A percentile compares a stretch with the other conserved stretches of the same genome.
These are phyloP conservation scores for Uronychia binucleata DNA, from an alignment of 73 alveolate species.

Conservation along the genomic window DNA sequence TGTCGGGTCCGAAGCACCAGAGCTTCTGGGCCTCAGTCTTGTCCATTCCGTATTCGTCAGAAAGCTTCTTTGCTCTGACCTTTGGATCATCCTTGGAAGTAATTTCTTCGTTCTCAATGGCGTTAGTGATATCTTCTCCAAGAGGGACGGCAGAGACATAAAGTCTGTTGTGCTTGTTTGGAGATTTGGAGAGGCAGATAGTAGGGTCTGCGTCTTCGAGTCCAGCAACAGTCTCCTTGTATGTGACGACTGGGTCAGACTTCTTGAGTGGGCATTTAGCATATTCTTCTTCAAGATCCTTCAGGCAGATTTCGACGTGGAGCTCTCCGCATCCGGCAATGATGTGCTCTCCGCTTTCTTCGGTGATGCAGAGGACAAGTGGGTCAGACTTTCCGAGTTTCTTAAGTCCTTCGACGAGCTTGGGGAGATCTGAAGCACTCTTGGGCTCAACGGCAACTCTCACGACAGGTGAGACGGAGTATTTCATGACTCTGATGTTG, in stretches of 20 bases:
- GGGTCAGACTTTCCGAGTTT: constrained; percentile 98
- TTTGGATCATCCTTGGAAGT: constrained; percentile 91
- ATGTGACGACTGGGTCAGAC: constrained; percentile 99
- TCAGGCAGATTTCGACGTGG: constrained; percentile 97
- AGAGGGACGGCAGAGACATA: constrained; percentile 91
- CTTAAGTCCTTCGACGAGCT: constrained; percentile 98
- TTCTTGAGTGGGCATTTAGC: constrained; percentile 94
- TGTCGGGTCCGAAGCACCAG: constrained; percentile 99
- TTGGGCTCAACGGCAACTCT: constrained; percentile 98
- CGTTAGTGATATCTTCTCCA: constrained; percentile 90
- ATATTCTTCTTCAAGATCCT: constrained; percentile 96
- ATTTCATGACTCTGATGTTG: constrained; percentile 97
- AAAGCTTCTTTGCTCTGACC: constrained; percentile 87
- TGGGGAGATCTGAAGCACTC: constrained; percentile 97
- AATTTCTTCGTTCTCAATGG: constrained; percentile 81
- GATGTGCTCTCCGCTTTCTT: constrained; percentile 96
- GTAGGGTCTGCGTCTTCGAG: constrained; percentile 56
- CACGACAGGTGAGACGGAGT: constrained; percentile 99
- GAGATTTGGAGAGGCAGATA: constrained; percentile 97
- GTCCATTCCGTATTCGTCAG: constrained; percentile 95
- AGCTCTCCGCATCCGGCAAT: constrained; percentile 99
- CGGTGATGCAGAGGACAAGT: constrained; percentile 93
- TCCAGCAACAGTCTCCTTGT: constrained; percentile 96
- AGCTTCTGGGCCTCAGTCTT: constrained; percentile 91
- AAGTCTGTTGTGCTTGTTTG: constrained; percentile 99